These are phyloP conservation scores for Heterobasidion parviporum DNA, from an alignment of 1,284 basidiomycete genomes.

Conservation along the genomic window DNA sequence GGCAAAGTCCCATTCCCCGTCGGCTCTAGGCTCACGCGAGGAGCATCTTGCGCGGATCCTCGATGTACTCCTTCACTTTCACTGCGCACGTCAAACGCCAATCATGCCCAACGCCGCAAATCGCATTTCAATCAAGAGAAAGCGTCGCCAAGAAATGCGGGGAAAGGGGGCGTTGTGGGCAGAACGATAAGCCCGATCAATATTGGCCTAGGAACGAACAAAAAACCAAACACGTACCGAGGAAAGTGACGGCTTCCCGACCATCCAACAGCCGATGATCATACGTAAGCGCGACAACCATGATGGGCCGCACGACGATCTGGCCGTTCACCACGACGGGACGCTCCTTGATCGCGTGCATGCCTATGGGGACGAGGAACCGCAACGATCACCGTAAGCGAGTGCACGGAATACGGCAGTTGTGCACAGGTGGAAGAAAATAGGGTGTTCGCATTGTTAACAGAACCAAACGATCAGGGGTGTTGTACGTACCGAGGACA, in stretches of 20 bases:
- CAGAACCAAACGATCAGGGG: neutral
- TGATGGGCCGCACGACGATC: slow-evolving; percentile 94
- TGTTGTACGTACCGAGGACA: slow-evolving; percentile 61
- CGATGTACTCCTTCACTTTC: slow-evolving; percentile 63
- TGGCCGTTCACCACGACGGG: slow-evolving; percentile 91
- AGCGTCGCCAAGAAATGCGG: neutral
- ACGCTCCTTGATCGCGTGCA: slow-evolving; percentile 95
- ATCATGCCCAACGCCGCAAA: neutral
- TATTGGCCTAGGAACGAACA: slow-evolving; percentile 7
- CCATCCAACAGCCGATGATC: slow-evolving; percentile 96
- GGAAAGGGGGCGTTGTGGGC: neutral
- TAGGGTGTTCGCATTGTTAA: neutral
- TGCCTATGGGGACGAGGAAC: slow-evolving; percentile 38
- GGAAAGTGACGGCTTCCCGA: slow-evolving; percentile 95
- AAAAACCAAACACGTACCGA: slow-evolving; percentile 51
- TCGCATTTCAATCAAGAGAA: neutral
- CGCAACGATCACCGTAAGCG: neutral
- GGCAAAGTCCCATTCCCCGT: too few species aligned
- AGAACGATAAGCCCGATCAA: slow-evolving; percentile 3
- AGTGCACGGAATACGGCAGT: neutral
- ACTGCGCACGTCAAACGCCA: slow-evolving; percentile 28
- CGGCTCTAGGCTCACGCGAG: slow-evolving; percentile 20
- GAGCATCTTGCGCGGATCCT: slow-evolving; percentile 62
- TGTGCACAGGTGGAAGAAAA: neutral
- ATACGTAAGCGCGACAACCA: slow-evolving; percentile 93